phyloP scores from a whole-genome alignment of 1,284 basidiomycete species.

The Uromyces viciae-fabae region DNA sequence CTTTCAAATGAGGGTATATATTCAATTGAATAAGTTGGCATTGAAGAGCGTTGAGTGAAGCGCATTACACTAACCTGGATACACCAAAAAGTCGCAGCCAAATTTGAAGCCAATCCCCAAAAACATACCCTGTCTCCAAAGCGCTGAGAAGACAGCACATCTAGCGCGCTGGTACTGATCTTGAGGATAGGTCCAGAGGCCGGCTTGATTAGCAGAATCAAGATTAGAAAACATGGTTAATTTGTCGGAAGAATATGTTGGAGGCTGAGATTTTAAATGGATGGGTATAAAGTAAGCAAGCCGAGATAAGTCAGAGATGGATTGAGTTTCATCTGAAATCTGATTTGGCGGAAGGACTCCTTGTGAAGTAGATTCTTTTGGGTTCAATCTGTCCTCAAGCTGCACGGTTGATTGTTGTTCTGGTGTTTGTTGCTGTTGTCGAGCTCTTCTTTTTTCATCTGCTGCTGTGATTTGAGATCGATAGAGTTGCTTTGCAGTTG shows the following conservation, averaged over 20 bases:
- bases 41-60: conserved; percentile 33
- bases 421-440: background rate
- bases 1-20: conserved; percentile 57
- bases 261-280: conserved; percentile 23
- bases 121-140: conserved; percentile 76
- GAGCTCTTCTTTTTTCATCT: conserved; percentile 14
- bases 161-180: conserved; percentile 66
- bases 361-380: background rate
- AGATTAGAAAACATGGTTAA: conserved; percentile 61
- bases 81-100: conserved; percentile 91
- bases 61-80: conserved; percentile 67
- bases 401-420: background rate
- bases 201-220: conserved; percentile 63
- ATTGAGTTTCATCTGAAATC: background rate
- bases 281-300: conserved; percentile 26
- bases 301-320: background rate
- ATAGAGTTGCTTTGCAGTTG: conserved; percentile 25
- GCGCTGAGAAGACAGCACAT: conserved; percentile 71
- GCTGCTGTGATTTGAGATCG: conserved; percentile 32
- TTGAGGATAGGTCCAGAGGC: conserved; percentile 72
- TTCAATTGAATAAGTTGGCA: background rate
- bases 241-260: background rate
- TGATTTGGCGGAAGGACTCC: conserved; percentile 6
- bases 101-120: conserved; percentile 86
- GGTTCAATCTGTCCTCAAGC: background rate